Base-by-base conservation (phyloP, 306 rosid species). In the Vigna radiata region DNA sequence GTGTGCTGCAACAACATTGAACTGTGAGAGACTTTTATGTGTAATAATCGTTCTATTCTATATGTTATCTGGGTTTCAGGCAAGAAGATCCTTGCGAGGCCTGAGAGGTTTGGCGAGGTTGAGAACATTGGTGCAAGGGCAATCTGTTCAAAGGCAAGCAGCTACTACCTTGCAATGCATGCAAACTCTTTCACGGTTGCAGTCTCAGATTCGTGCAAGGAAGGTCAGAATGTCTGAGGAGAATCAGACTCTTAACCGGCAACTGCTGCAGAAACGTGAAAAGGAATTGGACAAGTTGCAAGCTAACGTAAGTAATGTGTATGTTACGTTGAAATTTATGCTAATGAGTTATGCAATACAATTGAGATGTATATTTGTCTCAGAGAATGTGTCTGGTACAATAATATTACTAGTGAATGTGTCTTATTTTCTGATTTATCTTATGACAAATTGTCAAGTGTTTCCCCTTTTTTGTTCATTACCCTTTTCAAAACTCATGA, bases 181-280 rank as follows among this genome's bases (percentile, higher is more conserved):
- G 98, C 99, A 96, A 85, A 92, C 98, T 10, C 87, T 92, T 73
- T 87, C 97, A 48, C 82, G 86, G 4, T 76, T 96, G 49, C 99
- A 96, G 76, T 88, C 94, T 46, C 89, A 92, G 85, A 83, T 96
- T 80, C 93, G 85, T 31, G 86, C 88, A 14, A 81, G 99, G 83
- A 88, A 94, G 79, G 68, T 90, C 4, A 91, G 88, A 82, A 85
- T 91, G 90, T 88, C 94, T 0, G 98, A 92, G 81, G 97, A 96
- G 85, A 92, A 96, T 25, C 99, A 79, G 72, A 88, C 90, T 47
- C 90, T 92, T 48, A 94, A 91, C 79, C 70, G 82, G n/a, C 96
- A 91, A 73, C 54, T 87, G 31, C 92, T 81, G 61, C 90, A 81
- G 83, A 96, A 86, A 76, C 86, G 80, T 5, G 96, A 87, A 64